Conservation (phyloP, 345 rosid genomes). For the Brassica nigra region DNA sequence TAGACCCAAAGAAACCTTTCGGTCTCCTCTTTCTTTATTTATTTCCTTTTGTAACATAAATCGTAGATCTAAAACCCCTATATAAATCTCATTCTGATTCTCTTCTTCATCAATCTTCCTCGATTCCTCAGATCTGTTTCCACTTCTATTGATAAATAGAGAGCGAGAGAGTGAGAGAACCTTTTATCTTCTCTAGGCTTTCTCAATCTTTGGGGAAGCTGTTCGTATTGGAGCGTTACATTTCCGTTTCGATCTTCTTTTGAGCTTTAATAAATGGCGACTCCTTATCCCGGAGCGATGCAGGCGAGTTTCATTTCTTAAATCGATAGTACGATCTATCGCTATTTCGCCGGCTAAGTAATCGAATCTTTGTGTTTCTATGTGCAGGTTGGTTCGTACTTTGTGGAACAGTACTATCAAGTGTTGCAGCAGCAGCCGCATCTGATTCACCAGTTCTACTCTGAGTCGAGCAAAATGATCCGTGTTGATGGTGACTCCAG, state of each 20-base stretch:
- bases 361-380: neutral
- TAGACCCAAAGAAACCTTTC: slow-evolving; percentile 27
- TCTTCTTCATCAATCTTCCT: neutral
- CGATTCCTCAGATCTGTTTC: slow-evolving; percentile 27
- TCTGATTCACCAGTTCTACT: slow-evolving; percentile 83
- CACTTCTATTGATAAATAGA: neutral
- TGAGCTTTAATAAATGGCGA: slow-evolving; percentile 50
- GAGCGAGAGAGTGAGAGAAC: neutral
- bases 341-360: neutral
- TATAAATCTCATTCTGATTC: slow-evolving; percentile 35
- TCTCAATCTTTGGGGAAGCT: neutral
- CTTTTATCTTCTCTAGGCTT: neutral
- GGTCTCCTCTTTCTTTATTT: neutral
- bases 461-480: slow-evolving; percentile 67
- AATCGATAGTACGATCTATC: neutral
- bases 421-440: slow-evolving; percentile 86
- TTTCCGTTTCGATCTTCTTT: slow-evolving; percentile 1
- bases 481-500: slow-evolving; percentile 77
- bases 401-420: slow-evolving; percentile 88
- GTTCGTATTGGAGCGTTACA: neutral
- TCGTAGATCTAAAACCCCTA: slow-evolving; percentile 37
- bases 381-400: slow-evolving; percentile 87
- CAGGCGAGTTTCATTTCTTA: slow-evolving; percentile 47
- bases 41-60: neutral
- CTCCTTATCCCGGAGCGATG: slow-evolving; percentile 64